A percentile compares a stretch with the other conserved stretches of the same genome.
These are phyloP conservation scores for Macrophomina tecta DNA, from an alignment of 2,329 filamentous ascomycete species.

Conservation along the genomic window DNA sequence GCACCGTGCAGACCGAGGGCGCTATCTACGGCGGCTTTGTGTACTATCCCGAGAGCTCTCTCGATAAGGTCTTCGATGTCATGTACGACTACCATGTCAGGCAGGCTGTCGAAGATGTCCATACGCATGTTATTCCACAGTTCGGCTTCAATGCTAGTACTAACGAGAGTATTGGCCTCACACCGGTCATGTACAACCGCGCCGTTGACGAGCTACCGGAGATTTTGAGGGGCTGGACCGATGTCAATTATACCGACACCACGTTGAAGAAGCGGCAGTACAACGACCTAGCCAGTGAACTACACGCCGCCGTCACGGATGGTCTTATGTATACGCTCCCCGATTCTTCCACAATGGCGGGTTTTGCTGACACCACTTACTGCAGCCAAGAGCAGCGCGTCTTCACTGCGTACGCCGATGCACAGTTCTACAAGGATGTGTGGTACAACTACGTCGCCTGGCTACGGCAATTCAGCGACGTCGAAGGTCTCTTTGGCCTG, in stretches of 20 bases:
- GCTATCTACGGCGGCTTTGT: constrained; percentile 47
- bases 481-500: background rate
- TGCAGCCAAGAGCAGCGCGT: background rate
- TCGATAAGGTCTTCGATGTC: background rate
- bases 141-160: background rate
- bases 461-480: background rate
- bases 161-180: background rate
- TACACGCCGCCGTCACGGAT: background rate
- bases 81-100: background rate
- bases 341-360: background rate
- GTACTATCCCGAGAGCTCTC: constrained; percentile 20
- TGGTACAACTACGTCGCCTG: background rate
- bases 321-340: background rate
- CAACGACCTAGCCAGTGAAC: background rate
- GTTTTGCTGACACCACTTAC: background rate
- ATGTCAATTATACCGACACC: background rate
- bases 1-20: constrained; percentile 20
- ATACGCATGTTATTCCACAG: background rate
- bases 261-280: background rate
- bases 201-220: background rate
- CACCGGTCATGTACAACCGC: background rate
- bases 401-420: background rate
- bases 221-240: background rate
- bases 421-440: background rate
- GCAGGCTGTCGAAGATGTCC: background rate